Conservation (phyloP, 495 filamentous ascomycete genomes). For the Xylaria sp. region DNA sequence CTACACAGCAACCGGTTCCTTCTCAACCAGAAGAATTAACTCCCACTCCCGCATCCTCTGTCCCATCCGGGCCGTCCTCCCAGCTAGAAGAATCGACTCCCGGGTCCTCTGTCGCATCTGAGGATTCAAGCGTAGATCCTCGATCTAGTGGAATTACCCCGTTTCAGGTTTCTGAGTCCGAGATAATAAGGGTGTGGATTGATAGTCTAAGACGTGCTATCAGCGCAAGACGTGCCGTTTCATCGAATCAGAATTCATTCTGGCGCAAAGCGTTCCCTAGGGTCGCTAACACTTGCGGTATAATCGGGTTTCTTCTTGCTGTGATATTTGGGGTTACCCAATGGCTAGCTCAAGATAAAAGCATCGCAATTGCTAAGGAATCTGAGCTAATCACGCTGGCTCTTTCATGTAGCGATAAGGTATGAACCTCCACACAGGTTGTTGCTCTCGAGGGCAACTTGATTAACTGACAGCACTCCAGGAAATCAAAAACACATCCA, state of each 20-base stretch:
- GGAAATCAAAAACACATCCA: constrained; percentile 4
- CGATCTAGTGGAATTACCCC: neutral
- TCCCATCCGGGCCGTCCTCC: neutral
- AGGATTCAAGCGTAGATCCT: neutral
- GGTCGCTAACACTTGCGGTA: neutral
- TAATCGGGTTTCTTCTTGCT: constrained; percentile 1
- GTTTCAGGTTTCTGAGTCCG: neutral
- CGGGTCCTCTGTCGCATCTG: neutral
- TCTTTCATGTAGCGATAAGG: constrained; percentile 17
- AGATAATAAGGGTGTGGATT: too few relatives aligned
- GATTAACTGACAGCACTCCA: neutral
- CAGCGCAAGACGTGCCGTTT: neutral
- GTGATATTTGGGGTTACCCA: neutral
- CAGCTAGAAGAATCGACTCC: neutral
- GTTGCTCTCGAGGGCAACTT: neutral
- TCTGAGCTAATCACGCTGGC: constrained; percentile 9
- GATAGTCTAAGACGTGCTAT: neutral
- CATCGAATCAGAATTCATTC: neutral
- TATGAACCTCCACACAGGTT: neutral
- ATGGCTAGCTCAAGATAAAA: constrained; percentile 10
- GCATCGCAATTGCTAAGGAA: constrained; percentile 14
- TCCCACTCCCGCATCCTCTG: neutral
- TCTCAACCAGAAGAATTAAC: neutral
- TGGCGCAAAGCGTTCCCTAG: neutral
- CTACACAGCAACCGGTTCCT: neutral